Base-by-base conservation (phyloP, 495 filamentous ascomycete genomes). In the Neurospora sp. region DNA sequence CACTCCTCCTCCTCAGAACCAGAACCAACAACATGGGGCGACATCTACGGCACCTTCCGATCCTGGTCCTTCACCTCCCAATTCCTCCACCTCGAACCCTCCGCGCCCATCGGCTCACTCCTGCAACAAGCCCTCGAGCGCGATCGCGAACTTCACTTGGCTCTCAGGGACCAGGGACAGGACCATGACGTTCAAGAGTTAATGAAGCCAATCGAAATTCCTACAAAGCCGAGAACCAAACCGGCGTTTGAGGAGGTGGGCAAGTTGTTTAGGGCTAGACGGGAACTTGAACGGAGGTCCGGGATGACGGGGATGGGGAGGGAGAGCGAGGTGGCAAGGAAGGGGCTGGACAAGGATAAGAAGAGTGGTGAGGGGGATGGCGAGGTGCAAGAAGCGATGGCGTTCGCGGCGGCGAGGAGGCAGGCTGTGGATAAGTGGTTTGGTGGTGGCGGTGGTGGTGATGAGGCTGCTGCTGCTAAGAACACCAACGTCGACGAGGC, bases 111-210 rank as follows among this genome's bases (percentile, higher is more conserved):
- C 38, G 69, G 74, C 40, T 18, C 38, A 7, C 39, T 73, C 23
- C 42, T 75, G 7, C 66, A 40, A 3, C 41, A 12, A 16, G 74
- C 74, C 5, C 74, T 75, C 39, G 71, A 62, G 18, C 23, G 23
- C 66, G 74, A 75, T 39, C 66, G 42, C n/a, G 16, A 31, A 10
- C 62, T 75, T 72, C 71, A 66, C 44, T 8, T 71, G 7, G 71
- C 69, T 5, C 37, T 42, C 16, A 11, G 16, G 31, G 8, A n/a
- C 14, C 6, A 31, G 12, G 23, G 14, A 46, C 8, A 46, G 7
- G 27, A 38, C 37, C 12, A 4, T 18, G 20, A 14, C 20, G 12
- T 66, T 11, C 9, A 66, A 37, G 54, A 66, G 27, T 27, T 66
- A 9, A 66, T 66, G 54, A 31, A 31, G 6, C 54, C 54, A 3